These are phyloP conservation scores for Penstemon davidsonii DNA, from an alignment of 257 asterid genomes.

Conservation along the genomic window DNA sequence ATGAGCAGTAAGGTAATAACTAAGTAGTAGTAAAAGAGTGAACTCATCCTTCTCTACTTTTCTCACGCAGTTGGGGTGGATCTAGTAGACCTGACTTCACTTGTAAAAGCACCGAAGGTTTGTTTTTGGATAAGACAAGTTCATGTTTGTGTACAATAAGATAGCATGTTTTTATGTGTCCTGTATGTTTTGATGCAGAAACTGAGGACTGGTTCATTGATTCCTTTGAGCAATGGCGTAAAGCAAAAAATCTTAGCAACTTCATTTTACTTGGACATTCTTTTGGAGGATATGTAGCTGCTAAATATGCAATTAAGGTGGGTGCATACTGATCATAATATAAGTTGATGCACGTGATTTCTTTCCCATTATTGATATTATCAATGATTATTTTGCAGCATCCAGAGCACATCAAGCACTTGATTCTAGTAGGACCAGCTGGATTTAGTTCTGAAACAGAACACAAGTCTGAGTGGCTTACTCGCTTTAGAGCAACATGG, in stretches of 20 bases:
- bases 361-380: conserved; percentile 21
- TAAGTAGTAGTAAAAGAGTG: background rate
- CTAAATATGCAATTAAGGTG: conserved; percentile 93
- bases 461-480: conserved; percentile 57
- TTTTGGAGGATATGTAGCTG: conserved; percentile 93
- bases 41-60: conserved; percentile 9
- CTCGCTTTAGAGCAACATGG: conserved; percentile 76
- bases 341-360: conserved; percentile 1
- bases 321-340: background rate
- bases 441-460: conserved; percentile 83
- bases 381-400: conserved; percentile 55
- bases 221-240: conserved; percentile 97
- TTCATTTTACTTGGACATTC: conserved; percentile 96
- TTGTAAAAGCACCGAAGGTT: conserved; percentile 97
- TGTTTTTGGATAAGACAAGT: conserved; percentile 16
- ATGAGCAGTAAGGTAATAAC: background rate
- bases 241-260: conserved; percentile 76
- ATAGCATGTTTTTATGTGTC: background rate
- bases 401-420: conserved; percentile 87
- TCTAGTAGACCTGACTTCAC: conserved; percentile 97
- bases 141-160: background rate
- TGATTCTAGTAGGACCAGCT: conserved; percentile 93
- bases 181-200: conserved; percentile 44
- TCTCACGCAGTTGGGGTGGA: conserved; percentile 93
- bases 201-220: conserved; percentile 88